phyloP scores from a whole-genome alignment of 768 basidiomycete genomes.

The Agrocybe chaxingu region DNA sequence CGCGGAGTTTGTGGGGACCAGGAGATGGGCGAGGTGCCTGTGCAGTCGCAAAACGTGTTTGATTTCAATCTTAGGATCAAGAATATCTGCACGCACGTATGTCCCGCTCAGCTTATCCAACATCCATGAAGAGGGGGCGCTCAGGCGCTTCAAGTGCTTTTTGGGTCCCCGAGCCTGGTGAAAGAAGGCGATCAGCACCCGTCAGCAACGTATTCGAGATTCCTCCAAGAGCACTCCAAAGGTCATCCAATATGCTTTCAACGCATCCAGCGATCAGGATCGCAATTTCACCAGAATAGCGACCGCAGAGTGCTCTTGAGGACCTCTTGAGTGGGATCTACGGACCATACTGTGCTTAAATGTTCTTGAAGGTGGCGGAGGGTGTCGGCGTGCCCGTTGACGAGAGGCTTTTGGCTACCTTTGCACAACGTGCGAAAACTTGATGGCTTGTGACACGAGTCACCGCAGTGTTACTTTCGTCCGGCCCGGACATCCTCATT shows the following conservation, averaged over 20 bases:
- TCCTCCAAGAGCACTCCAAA: constrained; percentile 19
- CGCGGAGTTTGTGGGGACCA: constrained; percentile 98
- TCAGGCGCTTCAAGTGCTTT: constrained; percentile 98
- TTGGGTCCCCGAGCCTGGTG: constrained; percentile 92
- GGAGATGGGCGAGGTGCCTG: constrained; percentile 96
- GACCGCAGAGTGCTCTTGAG: constrained; percentile 18
- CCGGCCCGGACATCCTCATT: no score
- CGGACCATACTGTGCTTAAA: constrained; percentile 45
- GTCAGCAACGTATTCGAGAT: constrained; percentile 5
- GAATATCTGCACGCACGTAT: constrained; percentile 57
- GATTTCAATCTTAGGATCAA: constrained; percentile 3
- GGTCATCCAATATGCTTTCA: constrained; percentile 34
- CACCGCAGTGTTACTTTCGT: no score
- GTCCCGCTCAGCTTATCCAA: constrained; percentile 97
- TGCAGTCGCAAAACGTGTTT: constrained; percentile 10
- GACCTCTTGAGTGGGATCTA: constrained; percentile 22
- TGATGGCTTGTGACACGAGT: neutral
- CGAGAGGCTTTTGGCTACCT: constrained; percentile 32
- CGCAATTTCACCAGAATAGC: constrained; percentile 17
- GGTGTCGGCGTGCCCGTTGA: constrained; percentile 42
- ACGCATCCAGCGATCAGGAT: constrained; percentile 37
- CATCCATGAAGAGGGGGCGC: constrained; percentile 99
- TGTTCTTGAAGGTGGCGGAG: constrained; percentile 42
- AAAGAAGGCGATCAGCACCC: constrained; percentile 23
- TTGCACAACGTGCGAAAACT: constrained; percentile 33